Evolutionary conservation across 805 yeast species (phyloP), one percentile per base, ranked within the genome.

Genomic region (Myxozyma udenii): DNA sequence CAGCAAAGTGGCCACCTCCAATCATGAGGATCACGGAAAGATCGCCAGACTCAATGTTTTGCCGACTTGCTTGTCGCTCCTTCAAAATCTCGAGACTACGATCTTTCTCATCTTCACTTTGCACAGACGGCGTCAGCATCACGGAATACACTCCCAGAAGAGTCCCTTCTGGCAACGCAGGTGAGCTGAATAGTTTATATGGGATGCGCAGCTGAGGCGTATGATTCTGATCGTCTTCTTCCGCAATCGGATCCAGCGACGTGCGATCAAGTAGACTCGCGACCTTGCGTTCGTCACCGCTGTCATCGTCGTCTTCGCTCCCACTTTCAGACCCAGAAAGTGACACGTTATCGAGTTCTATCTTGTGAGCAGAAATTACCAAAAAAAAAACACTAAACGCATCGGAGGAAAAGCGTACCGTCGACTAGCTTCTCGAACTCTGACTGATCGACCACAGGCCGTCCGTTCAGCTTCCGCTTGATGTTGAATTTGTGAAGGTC

Each of bases 1-100:
- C 98, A 0, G 98, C 96, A 73, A 93, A 93, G 70, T 93, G 97
- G 38, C 98, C 98, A 40, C 98, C 97, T 14, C 97, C 97, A 47
- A 93, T 79, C 96, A 93, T 87, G 60, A 93, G 78, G 11, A 93
- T 68, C 0, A 95, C 95, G 3, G 12, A 9, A 28, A 28, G 12
- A 14, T 28, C 33, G 14, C 14, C 33, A n/a, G n/a, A n/a, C n/a
- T n/a, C n/a, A n/a, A n/a, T n/a, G 54, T 60, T 35, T 60, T 66
- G 57, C 76, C 26, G 61, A 25, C 43, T 25, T 64, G 61, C n/a
- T 26, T 50, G 56, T 50, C 62, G 60, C 0, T 91, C 82, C 50
- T 84, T 80, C 54, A 85, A 63, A 62, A 75, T 80, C 62, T 84
- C 77, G 33, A 75, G 12, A 28, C 33, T 28, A 28, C 14, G 12